Conservation (phyloP, 2,329 filamentous ascomycete species). For the Coniochaeta sp. region DNA sequence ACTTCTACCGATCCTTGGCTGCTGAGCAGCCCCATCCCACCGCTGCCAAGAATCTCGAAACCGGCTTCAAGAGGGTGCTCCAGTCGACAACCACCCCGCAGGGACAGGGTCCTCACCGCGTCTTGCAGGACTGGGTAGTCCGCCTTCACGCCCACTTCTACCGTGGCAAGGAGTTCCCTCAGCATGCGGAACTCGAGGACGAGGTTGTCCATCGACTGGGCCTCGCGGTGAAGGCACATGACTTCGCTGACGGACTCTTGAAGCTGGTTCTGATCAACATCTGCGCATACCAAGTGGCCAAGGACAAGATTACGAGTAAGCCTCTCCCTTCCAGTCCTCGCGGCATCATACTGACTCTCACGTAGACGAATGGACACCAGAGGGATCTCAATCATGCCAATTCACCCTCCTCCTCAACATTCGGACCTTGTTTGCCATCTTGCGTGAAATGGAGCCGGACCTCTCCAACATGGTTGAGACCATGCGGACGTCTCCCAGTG, state of each 20-base stretch:
- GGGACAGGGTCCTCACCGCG: conserved; percentile 19
- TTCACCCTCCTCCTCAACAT: conserved; percentile 74
- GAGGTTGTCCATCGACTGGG: conserved; percentile 76
- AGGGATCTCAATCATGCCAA: conserved; percentile 42
- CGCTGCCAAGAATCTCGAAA: conserved; percentile 68
- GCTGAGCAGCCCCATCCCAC: conserved; percentile 68
- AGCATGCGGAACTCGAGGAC: conserved; percentile 74
- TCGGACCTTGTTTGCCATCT: conserved; percentile 65
- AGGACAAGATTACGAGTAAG: conserved; percentile 49
- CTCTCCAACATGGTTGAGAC: conserved; percentile 43
- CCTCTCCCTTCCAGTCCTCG: background rate
- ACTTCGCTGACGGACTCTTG: conserved; percentile 55
- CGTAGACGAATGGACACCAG: conserved; percentile 34
- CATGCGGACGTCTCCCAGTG: conserved; percentile 30
- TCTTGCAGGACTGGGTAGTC: conserved; percentile 68
- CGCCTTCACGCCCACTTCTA: conserved; percentile 81
- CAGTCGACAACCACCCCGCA: conserved; percentile 27
- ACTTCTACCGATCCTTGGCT: conserved; percentile 78
- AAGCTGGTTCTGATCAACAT: conserved; percentile 85
- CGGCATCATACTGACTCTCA: conserved; percentile 10
- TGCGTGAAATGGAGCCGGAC: conserved; percentile 64
- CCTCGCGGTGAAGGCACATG: conserved; percentile 62
- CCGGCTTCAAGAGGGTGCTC: conserved; percentile 59
- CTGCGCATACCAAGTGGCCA: conserved; percentile 69
- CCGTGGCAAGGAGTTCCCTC: conserved; percentile 65